phyloP scores from a whole-genome alignment of 176 grass and related monocot genomes.

The Echinochloa phyllopogon region DNA sequence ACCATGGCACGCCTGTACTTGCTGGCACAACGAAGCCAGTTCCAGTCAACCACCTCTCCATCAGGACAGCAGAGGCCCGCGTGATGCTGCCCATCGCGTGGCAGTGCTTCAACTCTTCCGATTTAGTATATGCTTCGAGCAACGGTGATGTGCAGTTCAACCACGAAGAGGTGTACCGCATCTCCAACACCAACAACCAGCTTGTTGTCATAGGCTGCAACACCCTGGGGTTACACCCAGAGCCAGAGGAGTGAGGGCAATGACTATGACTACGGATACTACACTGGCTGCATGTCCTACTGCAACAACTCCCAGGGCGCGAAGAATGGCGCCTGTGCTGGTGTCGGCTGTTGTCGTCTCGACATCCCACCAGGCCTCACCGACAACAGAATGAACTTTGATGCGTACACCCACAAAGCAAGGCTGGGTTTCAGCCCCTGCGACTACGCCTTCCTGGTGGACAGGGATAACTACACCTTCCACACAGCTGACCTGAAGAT shows the following conservation, averaged over 20 bases:
- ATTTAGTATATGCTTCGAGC: background rate
- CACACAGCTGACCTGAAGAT: background rate
- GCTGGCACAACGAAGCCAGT: background rate
- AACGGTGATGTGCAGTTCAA: constrained; percentile 5
- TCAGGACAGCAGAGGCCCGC: background rate
- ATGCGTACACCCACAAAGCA: fast-evolving
- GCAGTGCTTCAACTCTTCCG: constrained; percentile 22
- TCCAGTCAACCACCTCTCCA: background rate
- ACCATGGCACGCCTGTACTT: background rate
- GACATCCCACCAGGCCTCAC: constrained; percentile 21
- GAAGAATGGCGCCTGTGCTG: background rate
- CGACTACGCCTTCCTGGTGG: constrained; percentile 36
- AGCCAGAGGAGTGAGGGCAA: background rate
- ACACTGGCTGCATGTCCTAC: constrained; percentile 28
- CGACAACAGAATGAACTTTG: background rate
- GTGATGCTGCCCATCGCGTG: constrained; percentile 24
- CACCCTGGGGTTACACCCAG: background rate
- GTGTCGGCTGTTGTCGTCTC: constrained; percentile 10
- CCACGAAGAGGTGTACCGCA: background rate
- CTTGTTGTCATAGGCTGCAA: constrained; percentile 5
- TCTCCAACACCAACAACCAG: constrained; percentile 7
- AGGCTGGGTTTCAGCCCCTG: background rate
- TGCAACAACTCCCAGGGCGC: background rate
- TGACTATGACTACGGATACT: background rate
- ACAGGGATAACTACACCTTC: constrained; percentile 24